Conservation (phyloP, 1,284 basidiomycete genomes). For the Sutorius eximius region DNA sequence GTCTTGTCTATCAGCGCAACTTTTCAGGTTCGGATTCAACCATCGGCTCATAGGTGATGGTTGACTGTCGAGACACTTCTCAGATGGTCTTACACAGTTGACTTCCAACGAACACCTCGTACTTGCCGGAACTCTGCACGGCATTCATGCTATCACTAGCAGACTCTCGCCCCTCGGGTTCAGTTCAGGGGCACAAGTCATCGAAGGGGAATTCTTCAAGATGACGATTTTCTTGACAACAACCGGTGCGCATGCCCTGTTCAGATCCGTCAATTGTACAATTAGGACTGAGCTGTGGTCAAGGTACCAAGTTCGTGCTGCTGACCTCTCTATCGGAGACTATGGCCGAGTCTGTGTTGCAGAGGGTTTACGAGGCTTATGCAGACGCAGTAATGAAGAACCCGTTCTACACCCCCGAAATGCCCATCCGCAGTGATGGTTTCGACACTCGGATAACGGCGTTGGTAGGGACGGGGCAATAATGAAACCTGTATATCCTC, state of each 20-base stretch:
- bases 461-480: conserved; percentile 52
- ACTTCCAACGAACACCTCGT: conserved; percentile 98
- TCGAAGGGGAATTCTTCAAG: conserved; percentile 94
- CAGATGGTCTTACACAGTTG: conserved; percentile 84
- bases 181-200: conserved; percentile 87
- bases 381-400: conserved; percentile 98
- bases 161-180: conserved; percentile 82
- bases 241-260: conserved; percentile 68
- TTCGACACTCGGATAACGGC: conserved; percentile 77
- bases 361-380: conserved; percentile 88
- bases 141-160: conserved; percentile 97
- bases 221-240: conserved; percentile 86
- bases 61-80: conserved; percentile 10
- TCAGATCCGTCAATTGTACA: neutral
- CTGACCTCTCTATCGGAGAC: conserved; percentile 79
- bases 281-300: neutral
- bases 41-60: neutral
- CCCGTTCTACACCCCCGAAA: conserved; percentile 97
- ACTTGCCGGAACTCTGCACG: conserved; percentile 94
- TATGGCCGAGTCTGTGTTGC: conserved; percentile 70
- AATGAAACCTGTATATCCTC: conserved; percentile 15
- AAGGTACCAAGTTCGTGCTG: conserved; percentile 97
- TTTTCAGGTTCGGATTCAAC: conserved; percentile 67
- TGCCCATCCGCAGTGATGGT: conserved; percentile 92
- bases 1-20: conserved; percentile 90